phyloP scores from a whole-genome alignment of 192 early-diverging fungal genomes.

The Piromyces finnis region DNA sequence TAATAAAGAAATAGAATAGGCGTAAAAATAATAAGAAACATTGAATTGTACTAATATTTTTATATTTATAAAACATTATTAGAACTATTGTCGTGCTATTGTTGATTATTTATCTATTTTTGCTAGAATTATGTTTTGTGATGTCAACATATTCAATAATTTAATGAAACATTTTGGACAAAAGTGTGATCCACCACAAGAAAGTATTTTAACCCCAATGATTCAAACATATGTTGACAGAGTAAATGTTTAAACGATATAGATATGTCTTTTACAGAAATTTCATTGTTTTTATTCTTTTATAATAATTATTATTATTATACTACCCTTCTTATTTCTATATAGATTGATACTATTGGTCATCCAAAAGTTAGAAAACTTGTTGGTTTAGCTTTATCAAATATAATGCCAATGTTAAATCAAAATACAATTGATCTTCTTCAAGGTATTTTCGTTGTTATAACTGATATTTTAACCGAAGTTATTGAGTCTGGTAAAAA shows the following conservation, averaged over 20 bases:
- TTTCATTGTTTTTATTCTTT: too few species aligned
- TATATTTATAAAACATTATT: too few species aligned
- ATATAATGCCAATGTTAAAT: constrained; percentile 27
- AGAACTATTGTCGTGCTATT: constrained; percentile 18
- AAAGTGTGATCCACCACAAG: constrained; percentile 12
- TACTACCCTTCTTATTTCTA: background rate
- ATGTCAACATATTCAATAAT: constrained; percentile 26
- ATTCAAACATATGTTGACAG: constrained; percentile 47
- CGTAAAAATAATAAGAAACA: too few species aligned
- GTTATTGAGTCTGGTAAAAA: constrained; percentile 7
- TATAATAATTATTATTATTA: background rate
- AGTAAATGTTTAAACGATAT: constrained; percentile 10
- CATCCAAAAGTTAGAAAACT: constrained; percentile 50
- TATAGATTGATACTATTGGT: constrained; percentile 56
- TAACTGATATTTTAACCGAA: constrained; percentile 44
- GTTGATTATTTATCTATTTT: constrained; percentile 42
- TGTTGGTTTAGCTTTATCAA: constrained; percentile 35
- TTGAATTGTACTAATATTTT: too few species aligned
- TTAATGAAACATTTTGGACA: constrained; percentile 21
- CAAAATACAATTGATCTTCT: constrained; percentile 22
- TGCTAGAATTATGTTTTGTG: constrained; percentile 38
- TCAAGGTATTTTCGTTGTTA: constrained; percentile 27
- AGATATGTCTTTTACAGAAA: too few species aligned
- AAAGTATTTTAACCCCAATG: constrained; percentile 23
- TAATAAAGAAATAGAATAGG: too few species aligned